Conservation (phyloP, 257 asterid species). For the Asclepias syriaca region DNA sequence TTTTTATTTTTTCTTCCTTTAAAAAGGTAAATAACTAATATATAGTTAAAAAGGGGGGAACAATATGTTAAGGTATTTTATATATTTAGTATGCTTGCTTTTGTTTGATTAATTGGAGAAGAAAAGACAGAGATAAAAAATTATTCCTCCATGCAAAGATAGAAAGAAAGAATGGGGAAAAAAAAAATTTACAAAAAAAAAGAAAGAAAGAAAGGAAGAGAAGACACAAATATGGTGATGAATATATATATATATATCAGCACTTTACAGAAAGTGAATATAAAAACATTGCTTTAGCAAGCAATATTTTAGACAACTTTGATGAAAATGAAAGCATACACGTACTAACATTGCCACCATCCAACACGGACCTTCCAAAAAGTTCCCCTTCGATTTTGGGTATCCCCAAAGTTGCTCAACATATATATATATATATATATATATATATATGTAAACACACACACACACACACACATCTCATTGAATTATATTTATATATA, state of each 20-base stretch:
- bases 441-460: too few species aligned
- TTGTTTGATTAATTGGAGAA: constrained; percentile 14
- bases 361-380: constrained; percentile 37
- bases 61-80: background rate
- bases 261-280: constrained; percentile 60
- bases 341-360: constrained; percentile 17
- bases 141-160: constrained; percentile 45
- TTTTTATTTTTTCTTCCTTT: too few species aligned
- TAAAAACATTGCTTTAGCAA: constrained; percentile 32
- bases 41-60: too few species aligned
- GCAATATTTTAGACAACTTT: constrained; percentile 40
- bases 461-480: too few species aligned
- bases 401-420: constrained; percentile 40
- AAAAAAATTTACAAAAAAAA: background rate
- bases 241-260: constrained; percentile 13
- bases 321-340: constrained; percentile 37
- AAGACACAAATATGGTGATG: constrained; percentile 30
- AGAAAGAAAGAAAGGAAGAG: background rate
- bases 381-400: constrained; percentile 37
- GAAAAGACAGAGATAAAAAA: constrained; percentile 46
- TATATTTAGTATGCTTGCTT: background rate
- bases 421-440: background rate
- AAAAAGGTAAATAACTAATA: too few species aligned
- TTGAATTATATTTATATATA: too few species aligned
- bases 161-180: constrained; percentile 3